Conservation (phyloP, 306 rosid species). For the Sphenostylis stenocarpa region DNA sequence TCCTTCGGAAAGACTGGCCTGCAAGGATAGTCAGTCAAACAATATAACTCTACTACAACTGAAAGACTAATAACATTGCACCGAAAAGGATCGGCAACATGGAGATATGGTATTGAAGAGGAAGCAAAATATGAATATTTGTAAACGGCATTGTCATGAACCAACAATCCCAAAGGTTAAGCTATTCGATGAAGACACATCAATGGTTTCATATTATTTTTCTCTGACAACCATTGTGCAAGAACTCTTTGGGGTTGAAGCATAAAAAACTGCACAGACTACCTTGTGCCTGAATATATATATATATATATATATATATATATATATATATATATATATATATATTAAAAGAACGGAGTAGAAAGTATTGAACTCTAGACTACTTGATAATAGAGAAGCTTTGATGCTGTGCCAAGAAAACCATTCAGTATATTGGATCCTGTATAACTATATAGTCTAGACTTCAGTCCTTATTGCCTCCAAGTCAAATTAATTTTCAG, state of each 20-base stretch:
- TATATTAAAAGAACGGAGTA: background rate
- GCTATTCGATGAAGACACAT: background rate
- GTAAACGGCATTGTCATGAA: background rate
- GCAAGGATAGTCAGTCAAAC: constrained; percentile 44
- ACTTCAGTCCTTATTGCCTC: background rate
- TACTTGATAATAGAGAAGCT: background rate
- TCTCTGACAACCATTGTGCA: background rate
- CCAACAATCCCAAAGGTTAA: background rate
- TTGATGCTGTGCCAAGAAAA: too few species aligned
- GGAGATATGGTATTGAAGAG: constrained; percentile 21
- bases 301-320: too few species aligned
- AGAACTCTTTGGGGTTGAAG: background rate
- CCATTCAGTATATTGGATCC: too few species aligned
- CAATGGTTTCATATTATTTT: background rate
- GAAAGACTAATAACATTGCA: constrained; percentile 21
- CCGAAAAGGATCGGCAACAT: background rate
- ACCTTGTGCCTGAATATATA: background rate
- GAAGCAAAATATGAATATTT: background rate
- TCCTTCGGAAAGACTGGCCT: constrained; percentile 90
- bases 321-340: too few species aligned
- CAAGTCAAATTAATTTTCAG: background rate
- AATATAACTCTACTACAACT: constrained; percentile 28
- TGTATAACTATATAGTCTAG: background rate
- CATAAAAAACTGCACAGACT: background rate
- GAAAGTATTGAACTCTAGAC: background rate